Base-by-base conservation (phyloP, 148 eudicot genomes). In the Amaranthus cruentus region DNA sequence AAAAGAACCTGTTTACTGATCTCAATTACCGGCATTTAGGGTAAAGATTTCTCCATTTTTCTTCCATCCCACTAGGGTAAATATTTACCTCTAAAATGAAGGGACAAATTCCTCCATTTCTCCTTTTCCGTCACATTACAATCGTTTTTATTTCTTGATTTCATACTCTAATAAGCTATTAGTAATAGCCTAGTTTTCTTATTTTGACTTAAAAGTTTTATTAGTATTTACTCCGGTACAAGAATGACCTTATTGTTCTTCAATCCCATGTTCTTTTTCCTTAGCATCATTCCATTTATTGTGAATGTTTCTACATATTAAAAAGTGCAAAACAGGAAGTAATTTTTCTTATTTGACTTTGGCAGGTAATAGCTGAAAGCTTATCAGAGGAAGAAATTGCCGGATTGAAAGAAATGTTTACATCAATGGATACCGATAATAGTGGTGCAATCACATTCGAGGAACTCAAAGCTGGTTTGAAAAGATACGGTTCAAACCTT, bases 371-470 rank as follows among this genome's bases (percentile, higher is more conserved):
- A 71, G 99, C 99, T 76, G 99, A 95, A 85, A 95, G 97, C 82
- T 84, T 91, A 74, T 95, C 99, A 55, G 99, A 91, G 76, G 99
- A 95, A 76, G 99, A 95, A 83, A 95, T 95, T 78, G 97, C 96
- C 75, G 99, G 97, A 56, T 75, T 95, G 75, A 91, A 76, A 81
- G 96, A 91, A 84, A 95, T 95, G 96, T 95, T 95, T 72, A 78
- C 75, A 87, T 84, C 96, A 75, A 95, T 95, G 97, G 99, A 95
- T 73, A 95, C 99, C 58, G 99, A 95, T 77, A 91, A 88, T 72
- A 91, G 96, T 79, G 99, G 99, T 75, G 92, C 97, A 75, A 95
- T 95, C 73, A 91, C 99, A 78, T 95, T 90, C 61, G 96, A 95
- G 78, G 99, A 91, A 80, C 97, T 95, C 59, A 91, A 90, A 87